Percentiles rank a stretch among this genome's conserved stretches.
phyloP scores from a whole-genome alignment of 2,329 filamentous ascomycete genomes.

The Phaeosphaeriaceae sp. region DNA sequence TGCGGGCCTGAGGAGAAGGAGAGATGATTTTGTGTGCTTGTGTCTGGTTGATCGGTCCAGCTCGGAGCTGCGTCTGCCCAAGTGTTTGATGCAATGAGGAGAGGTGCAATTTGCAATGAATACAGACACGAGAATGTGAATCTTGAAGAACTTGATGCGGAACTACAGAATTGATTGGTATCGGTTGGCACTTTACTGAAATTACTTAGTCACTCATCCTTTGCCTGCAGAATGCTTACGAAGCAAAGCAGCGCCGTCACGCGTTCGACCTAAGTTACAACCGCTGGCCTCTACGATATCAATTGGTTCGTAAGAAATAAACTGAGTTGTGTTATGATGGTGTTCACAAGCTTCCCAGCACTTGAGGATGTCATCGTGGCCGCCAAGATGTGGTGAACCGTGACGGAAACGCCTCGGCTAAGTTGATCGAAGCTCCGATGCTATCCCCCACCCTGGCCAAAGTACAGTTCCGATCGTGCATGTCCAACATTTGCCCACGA shows the following conservation, averaged over 20 bases:
- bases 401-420: slow-evolving; percentile 22
- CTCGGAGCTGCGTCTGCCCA: neutral
- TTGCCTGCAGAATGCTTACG: neutral
- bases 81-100: neutral
- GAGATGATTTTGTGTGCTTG: neutral
- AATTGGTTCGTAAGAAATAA: neutral
- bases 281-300: neutral
- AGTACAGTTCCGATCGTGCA: slow-evolving; percentile 9
- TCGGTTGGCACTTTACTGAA: neutral
- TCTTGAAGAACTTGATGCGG: too few relatives aligned
- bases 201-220: neutral
- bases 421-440: slow-evolving; percentile 22
- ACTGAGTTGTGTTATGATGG: neutral
- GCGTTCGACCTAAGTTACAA: neutral
- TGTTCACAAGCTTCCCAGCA: neutral
- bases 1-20: neutral
- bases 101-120: neutral
- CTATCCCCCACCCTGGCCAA: slow-evolving; percentile 24
- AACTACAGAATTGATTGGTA: neutral
- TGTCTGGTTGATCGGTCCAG: neutral
- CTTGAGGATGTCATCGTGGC: neutral
- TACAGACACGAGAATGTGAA: neutral
- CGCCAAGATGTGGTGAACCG: slow-evolving; percentile 15
- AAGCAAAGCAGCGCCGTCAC: neutral
- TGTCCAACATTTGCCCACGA: slow-evolving; percentile 5